Base-by-base conservation (phyloP, 106 monocot species). In the Narthecium ossifragum region DNA sequence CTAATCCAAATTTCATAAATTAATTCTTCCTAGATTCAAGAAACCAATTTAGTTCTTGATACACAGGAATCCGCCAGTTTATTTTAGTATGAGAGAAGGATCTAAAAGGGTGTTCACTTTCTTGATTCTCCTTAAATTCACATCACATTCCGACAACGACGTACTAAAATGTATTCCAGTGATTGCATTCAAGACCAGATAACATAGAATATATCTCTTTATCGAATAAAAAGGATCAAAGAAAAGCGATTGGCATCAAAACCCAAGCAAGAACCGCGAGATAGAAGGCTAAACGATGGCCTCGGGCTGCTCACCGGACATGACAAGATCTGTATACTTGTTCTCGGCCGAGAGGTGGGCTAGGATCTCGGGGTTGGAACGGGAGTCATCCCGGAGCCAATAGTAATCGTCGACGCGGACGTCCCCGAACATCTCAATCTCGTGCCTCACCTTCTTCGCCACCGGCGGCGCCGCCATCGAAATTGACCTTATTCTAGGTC, bases 381-480 rank as follows among this genome's bases (percentile, higher is more conserved):
- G 79, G 28, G 84, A 91, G 55, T 98, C 98, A 54, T 98, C 90
- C 11, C 98, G 83, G 53, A 98, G 83, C 98, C 98, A 98, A 68
- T 98, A 91, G 70, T 91, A 91, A 48, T 98, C 59, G 70, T 98
- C 98, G 56, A 65, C 71, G 45, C 98, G 75, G 29, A 98, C 87
- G 57, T 98, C 91, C 10, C 87, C 91, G 74, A 87, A 84, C 65
- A 87, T 51, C 79, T 79, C 84, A 81, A 98, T 81, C 64, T 70
- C 72, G 53, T 77, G 98, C 60, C 30, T 68, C 51, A 91, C 84
- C 91, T 85, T 91, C 76, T 79, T 98, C 26, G 87, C 90, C 67
- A 76, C 69, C 33, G 96, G 46, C 53, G 36, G 36, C 0, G 59
- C 33, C 62, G 57, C 57, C 31, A 53, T 47, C 18, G 76, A 41